These are phyloP conservation scores for Cadophora gregata DNA, from an alignment of 2,329 filamentous ascomycete genomes.

Conservation along the genomic window DNA sequence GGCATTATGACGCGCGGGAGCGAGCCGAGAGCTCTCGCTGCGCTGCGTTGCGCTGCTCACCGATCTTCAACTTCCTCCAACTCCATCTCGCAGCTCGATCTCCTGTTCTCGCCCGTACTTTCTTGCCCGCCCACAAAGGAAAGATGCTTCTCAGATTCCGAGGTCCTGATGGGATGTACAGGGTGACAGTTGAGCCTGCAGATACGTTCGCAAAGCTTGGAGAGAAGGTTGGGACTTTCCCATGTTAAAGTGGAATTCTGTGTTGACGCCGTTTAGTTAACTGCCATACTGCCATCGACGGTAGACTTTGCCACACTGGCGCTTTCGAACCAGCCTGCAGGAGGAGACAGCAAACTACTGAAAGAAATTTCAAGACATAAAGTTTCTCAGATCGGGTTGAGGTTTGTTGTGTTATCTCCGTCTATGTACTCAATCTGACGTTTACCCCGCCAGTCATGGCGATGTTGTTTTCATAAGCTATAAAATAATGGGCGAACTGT, in stretches of 20 bases:
- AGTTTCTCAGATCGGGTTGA: constrained; percentile 64
- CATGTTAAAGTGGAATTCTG: background rate
- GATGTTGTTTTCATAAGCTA: constrained; percentile 91
- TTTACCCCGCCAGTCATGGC: constrained; percentile 68
- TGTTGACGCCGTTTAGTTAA: constrained; percentile 52
- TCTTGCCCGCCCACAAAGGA: background rate
- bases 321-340: constrained; percentile 65
- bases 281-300: constrained; percentile 64
- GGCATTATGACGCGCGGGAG: too few relatives aligned
- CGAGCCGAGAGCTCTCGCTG: too few relatives aligned
- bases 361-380: constrained; percentile 61
- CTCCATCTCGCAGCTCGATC: background rate
- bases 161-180: constrained; percentile 91
- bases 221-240: constrained; percentile 50
- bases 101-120: background rate
- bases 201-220: constrained; percentile 74
- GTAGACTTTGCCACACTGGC: constrained; percentile 65
- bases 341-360: constrained; percentile 63
- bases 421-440: background rate
- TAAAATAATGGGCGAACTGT: constrained; percentile 59
- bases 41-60: background rate
- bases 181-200: constrained; percentile 76
- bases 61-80: background rate
- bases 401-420: constrained; percentile 49
- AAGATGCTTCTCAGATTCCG: constrained; percentile 52